These are phyloP conservation scores for Pseudoscleropodium purum DNA, from an alignment of 225 moss, liverwort and hornwort species.

Conservation along the genomic window DNA sequence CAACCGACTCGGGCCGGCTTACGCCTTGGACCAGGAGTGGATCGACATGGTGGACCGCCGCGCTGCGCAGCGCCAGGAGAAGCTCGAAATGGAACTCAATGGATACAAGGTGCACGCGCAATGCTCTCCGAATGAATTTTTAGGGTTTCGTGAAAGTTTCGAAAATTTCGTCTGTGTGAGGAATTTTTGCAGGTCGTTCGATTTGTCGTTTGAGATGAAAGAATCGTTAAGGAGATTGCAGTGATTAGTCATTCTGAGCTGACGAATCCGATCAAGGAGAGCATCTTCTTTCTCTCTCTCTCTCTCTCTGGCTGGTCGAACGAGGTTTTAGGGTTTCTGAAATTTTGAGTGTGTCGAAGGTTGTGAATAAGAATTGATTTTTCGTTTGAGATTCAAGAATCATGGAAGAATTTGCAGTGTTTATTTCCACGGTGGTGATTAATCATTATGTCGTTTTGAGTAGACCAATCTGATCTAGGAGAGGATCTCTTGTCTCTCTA, in stretches of 20 bases:
- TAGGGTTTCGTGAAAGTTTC: neutral
- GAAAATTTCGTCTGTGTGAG: neutral
- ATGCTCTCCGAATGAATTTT: neutral
- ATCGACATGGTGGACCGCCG: constrained; percentile 79
- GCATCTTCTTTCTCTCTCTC: constrained; percentile 5
- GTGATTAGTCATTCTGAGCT: neutral
- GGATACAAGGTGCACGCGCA: constrained; percentile 65
- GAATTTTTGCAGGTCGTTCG: neutral
- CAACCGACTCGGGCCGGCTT: constrained; percentile 59
- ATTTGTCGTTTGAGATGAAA: neutral
- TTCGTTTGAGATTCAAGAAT: neutral
- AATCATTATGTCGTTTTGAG: neutral
- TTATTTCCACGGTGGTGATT: neutral
- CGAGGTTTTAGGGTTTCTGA: neutral
- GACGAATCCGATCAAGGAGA: constrained; percentile 69
- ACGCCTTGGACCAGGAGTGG: constrained; percentile 86
- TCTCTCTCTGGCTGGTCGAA: neutral
- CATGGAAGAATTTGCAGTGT: neutral
- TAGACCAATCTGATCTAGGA: constrained; percentile 68
- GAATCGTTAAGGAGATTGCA: neutral
- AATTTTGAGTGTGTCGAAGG: neutral
- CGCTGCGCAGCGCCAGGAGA: constrained; percentile 81
- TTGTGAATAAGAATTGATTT: neutral
- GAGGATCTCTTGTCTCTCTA: constrained; percentile 17
- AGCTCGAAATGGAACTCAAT: constrained; percentile 92